Conservation (phyloP, 2,329 filamentous ascomycete species). For the Lachnellula hyalina region DNA sequence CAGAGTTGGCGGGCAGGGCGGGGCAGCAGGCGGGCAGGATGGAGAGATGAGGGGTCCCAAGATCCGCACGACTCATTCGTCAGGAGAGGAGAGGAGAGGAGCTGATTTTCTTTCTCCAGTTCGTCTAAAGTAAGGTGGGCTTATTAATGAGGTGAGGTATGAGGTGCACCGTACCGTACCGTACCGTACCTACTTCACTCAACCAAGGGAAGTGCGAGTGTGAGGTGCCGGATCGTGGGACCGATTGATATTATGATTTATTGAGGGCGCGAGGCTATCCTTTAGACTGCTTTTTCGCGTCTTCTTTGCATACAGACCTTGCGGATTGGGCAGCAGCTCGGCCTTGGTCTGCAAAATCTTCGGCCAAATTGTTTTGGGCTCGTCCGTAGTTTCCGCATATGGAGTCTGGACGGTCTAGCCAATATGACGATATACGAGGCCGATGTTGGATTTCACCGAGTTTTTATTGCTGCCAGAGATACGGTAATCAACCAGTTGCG, state of each 20-base stretch:
- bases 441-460: constrained; percentile 7
- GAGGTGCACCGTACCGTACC: neutral
- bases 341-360: constrained; percentile 13
- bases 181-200: too few relatives aligned
- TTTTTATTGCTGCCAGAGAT: neutral
- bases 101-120: neutral
- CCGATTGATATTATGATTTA: neutral
- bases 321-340: neutral
- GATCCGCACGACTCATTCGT: constrained; percentile 8
- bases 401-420: neutral
- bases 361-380: constrained; percentile 9
- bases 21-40: constrained; percentile 4
- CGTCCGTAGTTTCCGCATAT: constrained; percentile 6
- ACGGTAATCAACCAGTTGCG: neutral
- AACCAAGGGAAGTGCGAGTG: neutral
- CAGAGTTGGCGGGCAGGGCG: constrained; percentile 25
- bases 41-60: constrained; percentile 11
- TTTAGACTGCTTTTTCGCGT: neutral
- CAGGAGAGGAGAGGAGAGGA: neutral
- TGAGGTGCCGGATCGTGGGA: neutral
- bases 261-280: neutral
- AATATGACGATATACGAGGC: neutral
- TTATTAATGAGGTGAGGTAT: neutral
- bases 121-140: neutral
- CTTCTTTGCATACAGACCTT: constrained; percentile 1